These are phyloP conservation scores for Camelina neglecta DNA, from an alignment of 345 rosid genomes.

Conservation along the genomic window DNA sequence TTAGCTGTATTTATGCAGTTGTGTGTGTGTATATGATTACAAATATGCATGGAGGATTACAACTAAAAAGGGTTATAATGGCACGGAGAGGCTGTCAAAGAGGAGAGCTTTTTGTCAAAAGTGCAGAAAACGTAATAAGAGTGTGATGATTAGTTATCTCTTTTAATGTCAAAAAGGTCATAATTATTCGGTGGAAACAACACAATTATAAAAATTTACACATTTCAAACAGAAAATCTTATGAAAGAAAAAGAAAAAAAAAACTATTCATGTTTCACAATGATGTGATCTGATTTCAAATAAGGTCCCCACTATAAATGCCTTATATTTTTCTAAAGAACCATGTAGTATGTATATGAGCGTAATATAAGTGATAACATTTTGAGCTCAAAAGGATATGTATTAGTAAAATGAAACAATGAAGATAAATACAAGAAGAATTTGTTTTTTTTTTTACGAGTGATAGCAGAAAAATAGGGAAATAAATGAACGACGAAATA, in stretches of 20 bases:
- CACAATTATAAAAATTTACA: slow-evolving; percentile 33
- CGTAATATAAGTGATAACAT: background rate
- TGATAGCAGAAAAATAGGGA: background rate
- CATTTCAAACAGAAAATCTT: slow-evolving; percentile 32
- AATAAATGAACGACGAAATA: background rate
- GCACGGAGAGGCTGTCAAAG: slow-evolving; percentile 44
- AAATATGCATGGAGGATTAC: slow-evolving; percentile 42
- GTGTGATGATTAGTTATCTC: slow-evolving; percentile 41
- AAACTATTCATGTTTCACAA: slow-evolving; percentile 18
- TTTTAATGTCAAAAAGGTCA: slow-evolving; percentile 48
- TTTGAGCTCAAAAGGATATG: background rate
- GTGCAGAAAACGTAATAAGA: slow-evolving; percentile 44
- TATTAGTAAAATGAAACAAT: too few relatives aligned
- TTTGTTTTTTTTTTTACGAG: too few relatives aligned
- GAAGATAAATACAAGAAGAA: too few relatives aligned
- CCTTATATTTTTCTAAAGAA: background rate
- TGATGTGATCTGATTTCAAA: slow-evolving; percentile 34
- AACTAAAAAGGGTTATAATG: slow-evolving; percentile 41
- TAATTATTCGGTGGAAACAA: slow-evolving; percentile 48
- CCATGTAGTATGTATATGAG: background rate
- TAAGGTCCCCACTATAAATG: slow-evolving; percentile 32
- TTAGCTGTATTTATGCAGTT: slow-evolving; percentile 8
- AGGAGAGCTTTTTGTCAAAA: slow-evolving; percentile 40
- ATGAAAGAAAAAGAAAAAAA: background rate
- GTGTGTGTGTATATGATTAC: slow-evolving; percentile 36